Base-by-base conservation (phyloP, 306 rosid genomes). In the Dryas octopetala region DNA sequence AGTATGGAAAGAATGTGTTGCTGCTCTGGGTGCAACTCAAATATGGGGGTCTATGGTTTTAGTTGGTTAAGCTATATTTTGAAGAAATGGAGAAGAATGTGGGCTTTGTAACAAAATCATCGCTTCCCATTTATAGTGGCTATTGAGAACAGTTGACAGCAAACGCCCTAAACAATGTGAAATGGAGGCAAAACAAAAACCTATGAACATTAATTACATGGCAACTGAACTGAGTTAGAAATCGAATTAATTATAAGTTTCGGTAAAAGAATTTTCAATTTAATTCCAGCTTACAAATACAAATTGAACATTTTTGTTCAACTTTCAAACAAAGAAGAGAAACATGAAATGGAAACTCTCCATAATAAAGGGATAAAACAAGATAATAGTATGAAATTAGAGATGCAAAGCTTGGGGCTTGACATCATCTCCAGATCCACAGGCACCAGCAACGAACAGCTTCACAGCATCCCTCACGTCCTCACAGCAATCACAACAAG, bases 381-480 rank as follows among this genome's bases (percentile, higher is more conserved):
- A 28, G 32, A 28, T 28, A 28, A 1, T 28, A 28, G 2, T 28
- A 28, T 1, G 32, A 38, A 26, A 60, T 17, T 19, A n/a, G 0
- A 32, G 17, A 4, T 13, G 53, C 74, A 77, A 38, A 40, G 69
- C 57, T 55, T 16, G 62, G 13, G n/a, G 40, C 4, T 61, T 72
- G 12, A 40, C 13, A 9, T 7, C 45, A 59, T 43, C 52, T 6
- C 63, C 7, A 1, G 48, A 3, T 6, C 11, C 47, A 41, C 49
- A 6, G 0, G 38, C 14, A 12, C 13, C 60, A 40, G 16, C 55
- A 68, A 75, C 41, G 44, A 78, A 88, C 4, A 75, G 54, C 76
- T 88, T 90, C 52, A 92, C 87, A 16, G 96, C 99, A 48, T 85
- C 89, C 70, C 99, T 90, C 88, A 84, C 85, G 52, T 95, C 99